Conservation (phyloP, 2,329 filamentous ascomycete species). For the Aspergillus versicolor region DNA sequence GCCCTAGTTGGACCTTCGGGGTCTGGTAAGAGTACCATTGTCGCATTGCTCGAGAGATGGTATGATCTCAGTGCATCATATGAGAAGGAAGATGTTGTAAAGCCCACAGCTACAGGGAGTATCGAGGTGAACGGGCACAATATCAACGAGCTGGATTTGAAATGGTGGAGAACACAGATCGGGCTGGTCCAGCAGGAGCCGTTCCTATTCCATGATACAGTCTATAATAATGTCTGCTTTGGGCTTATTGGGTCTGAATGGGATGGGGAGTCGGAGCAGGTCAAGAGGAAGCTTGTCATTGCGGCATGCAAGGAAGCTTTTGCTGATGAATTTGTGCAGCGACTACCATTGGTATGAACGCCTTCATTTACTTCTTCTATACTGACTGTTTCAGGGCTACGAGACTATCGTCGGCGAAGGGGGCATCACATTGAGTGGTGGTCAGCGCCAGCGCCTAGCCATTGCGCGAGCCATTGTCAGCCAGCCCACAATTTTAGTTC, state of each 20-base stretch:
- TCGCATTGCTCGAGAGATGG: slow-evolving; percentile 43
- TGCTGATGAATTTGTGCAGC: slow-evolving; percentile 83
- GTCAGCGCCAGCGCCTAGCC: slow-evolving; percentile 94
- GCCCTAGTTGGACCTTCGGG: slow-evolving; percentile 48
- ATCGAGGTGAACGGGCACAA: slow-evolving; percentile 81
- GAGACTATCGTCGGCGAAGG: slow-evolving; percentile 91
- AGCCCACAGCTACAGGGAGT: slow-evolving; percentile 52
- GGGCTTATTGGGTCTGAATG: slow-evolving; percentile 77
- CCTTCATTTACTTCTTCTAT: neutral
- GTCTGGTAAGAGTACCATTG: slow-evolving; percentile 48
- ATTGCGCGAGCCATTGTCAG: slow-evolving; percentile 89
- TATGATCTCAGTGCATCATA: slow-evolving; percentile 32
- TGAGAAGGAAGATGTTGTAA: slow-evolving; percentile 16
- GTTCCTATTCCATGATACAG: slow-evolving; percentile 82
- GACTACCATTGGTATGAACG: slow-evolving; percentile 57
- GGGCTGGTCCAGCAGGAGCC: slow-evolving; percentile 72
- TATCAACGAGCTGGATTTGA: slow-evolving; percentile 76
- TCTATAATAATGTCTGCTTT: slow-evolving; percentile 85
- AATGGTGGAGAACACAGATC: slow-evolving; percentile 89
- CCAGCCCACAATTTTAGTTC: slow-evolving; percentile 83
- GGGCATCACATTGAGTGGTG: slow-evolving; percentile 87
- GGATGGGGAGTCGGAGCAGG: slow-evolving; percentile 64
- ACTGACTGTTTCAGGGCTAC: slow-evolving; percentile 63
- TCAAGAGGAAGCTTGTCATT: slow-evolving; percentile 65
- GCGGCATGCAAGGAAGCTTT: slow-evolving; percentile 87